Base-by-base conservation (phyloP, 2,329 filamentous ascomycete species). In the Juglanconis sp. region DNA sequence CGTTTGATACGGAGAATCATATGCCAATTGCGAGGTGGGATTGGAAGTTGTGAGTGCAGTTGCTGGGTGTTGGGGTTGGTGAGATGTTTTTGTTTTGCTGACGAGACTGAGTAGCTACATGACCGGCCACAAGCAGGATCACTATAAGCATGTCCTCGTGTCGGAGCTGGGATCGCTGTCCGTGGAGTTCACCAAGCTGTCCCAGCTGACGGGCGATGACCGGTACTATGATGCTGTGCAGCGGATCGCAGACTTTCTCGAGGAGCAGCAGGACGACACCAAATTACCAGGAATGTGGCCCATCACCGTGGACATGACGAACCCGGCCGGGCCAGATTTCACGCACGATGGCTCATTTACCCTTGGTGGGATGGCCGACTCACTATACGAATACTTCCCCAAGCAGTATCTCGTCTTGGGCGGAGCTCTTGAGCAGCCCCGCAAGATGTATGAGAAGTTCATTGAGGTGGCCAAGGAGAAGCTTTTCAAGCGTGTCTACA, bases 1-100 rank as follows among this genome's bases (percentile, higher is more conserved):
- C 85, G 1, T 90, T 89, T 65, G 87, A 90, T 65, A 89, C 87
- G 10, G 83, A 84, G 1, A 88, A 87, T 68, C 79, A 81, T n/a
- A 85, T 90, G 79, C 88, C 88, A 0, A 75, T 85, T 48, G 77
- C 77, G 7, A 79, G 81, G 54, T 87, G 84, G 75, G 76, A 82
- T 55, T 85, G 82, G 81, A 77, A 76, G 56, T 73, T 75, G 58
- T 72, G 69, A 65, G 65, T 69, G 1, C 42, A 61, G 24, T 68
- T 68, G 9, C 59, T 60, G 4, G 32, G 67, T 13, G 10, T 4
- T 4, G 9, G n/a, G 3, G n/a, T 50, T 9, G 4, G 36, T 35
- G 11, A 2, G 44, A 3, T 4, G 15, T 31, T 7, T 8, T n/a
- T 10, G 1, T 11, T 36, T 46, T 42, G 40, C 59, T 64, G 34